phyloP scores from a whole-genome alignment of 179 eudicot genomes.

The Patellifolia procumbens region DNA sequence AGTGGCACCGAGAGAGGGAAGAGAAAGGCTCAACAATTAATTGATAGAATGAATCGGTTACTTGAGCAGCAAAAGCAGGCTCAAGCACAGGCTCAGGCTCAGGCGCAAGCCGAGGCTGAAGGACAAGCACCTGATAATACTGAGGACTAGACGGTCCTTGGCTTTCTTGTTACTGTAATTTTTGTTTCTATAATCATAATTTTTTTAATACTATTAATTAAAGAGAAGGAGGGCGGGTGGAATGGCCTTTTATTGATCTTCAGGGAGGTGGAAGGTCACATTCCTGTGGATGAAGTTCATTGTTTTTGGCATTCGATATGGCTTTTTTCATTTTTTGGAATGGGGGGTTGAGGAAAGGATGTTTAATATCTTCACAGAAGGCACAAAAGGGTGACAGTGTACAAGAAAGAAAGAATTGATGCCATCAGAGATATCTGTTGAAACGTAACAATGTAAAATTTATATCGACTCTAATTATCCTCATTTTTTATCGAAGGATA shows the following conservation, averaged over 20 bases:
- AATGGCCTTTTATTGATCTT: constrained; percentile 23
- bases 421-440: constrained; percentile 24
- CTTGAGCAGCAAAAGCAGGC: constrained; percentile 70
- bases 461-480: constrained; percentile 46
- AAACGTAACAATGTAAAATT: constrained; percentile 34
- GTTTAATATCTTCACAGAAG: constrained; percentile 9
- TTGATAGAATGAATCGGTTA: constrained; percentile 68
- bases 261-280: constrained; percentile 71
- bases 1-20: constrained; percentile 89
- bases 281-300: constrained; percentile 33
- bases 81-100: constrained; percentile 37
- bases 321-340: constrained; percentile 9
- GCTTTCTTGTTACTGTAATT: constrained; percentile 20
- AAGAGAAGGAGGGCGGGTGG: constrained; percentile 34
- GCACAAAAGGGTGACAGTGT: constrained; percentile 10
- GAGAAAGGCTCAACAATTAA: constrained; percentile 79
- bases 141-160: constrained; percentile 36
- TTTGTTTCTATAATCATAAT: constrained; percentile 8
- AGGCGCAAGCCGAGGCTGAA: constrained; percentile 44
- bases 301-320: constrained; percentile 26
- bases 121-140: constrained; percentile 32
- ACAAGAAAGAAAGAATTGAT: constrained; percentile 16
- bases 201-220: constrained; percentile 24
- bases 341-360: constrained; percentile 11
- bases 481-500: constrained; percentile 49